A percentile compares a stretch with the other conserved stretches of the same genome.
These are phyloP conservation scores for Cyclotella kingstonii DNA, from an alignment of 108 stramenopile species.

Conservation along the genomic window DNA sequence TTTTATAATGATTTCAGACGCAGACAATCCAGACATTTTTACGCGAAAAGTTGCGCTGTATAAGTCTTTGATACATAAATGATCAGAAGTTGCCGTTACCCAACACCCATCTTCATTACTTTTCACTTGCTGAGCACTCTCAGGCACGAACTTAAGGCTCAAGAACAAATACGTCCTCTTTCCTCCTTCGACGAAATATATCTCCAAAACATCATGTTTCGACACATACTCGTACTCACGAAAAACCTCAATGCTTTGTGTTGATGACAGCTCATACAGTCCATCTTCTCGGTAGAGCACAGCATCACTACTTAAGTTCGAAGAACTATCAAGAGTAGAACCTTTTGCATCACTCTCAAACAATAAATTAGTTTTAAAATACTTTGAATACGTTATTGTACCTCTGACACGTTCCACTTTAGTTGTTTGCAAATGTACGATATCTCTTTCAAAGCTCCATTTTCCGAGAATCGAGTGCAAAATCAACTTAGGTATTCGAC, in stretches of 20 bases:
- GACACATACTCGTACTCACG: conserved; percentile 64
- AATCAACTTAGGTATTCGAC: conserved; percentile 47
- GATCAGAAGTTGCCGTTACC: conserved; percentile 66
- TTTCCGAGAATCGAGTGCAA: conserved; percentile 52
- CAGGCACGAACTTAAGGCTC: conserved; percentile 57
- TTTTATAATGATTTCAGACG: conserved; percentile 57
- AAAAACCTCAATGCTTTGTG: conserved; percentile 60
- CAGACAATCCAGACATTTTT: conserved; percentile 54
- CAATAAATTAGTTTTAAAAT: conserved; percentile 1
- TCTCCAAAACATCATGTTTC: conserved; percentile 46
- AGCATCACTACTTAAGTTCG: conserved; percentile 3
- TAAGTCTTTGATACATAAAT: conserved; percentile 73
- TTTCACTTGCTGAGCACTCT: conserved; percentile 18
- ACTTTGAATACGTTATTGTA: conserved; percentile 41
- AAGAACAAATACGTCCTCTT: conserved; percentile 60
- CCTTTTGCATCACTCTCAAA: not conserved
- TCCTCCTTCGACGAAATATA: conserved; percentile 69
- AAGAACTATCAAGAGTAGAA: not conserved
- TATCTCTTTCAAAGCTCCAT: conserved; percentile 58
- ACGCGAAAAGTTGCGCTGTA: conserved; percentile 60
- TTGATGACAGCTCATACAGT: conserved; percentile 46
- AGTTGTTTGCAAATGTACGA: conserved; percentile 48
- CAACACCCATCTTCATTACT: conserved; percentile 28
- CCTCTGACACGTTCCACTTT: conserved; percentile 40
- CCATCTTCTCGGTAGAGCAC: conserved; percentile 70